Base-by-base conservation (phyloP, 768 basidiomycete species). In the Pisolithus albus region DNA sequence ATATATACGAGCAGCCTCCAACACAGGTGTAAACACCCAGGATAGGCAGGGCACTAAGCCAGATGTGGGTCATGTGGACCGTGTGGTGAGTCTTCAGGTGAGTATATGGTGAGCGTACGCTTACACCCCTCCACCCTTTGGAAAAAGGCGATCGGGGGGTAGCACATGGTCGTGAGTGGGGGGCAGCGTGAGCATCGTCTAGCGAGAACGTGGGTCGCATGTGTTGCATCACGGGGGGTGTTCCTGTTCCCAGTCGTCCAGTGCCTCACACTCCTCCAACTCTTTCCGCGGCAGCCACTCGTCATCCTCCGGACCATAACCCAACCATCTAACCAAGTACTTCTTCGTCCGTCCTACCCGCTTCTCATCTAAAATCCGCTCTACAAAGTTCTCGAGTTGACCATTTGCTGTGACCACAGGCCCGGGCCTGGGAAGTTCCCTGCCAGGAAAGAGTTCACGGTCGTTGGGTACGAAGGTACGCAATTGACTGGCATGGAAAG, bases 401-500 rank as follows among this genome's bases (percentile, higher is more conserved):
- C 38, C 15, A 4, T 39, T 13, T 7, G 15, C 38, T 6, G 38
- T 39, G 7, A n/a, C 38, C 5, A 39, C 38, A n/a, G 38, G 53
- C 0, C 37, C 43, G 2, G 43, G 50, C 1, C 16, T 4, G 1
- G 21, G 23, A 0, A 18, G 42, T 11, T 49, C 46, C 0, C 34
- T 23, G 1, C 24, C 41, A 2, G 59, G 59, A 41, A 52, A 60
- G 0, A 61, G 52, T 0, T 44, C 40, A 0, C 37, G 13, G 30
- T 63, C 53, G 36, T 63, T 60, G 5, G 39, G 19, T 0, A 49
- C 16, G n/a, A 39, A 54, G 9, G 41, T 30, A 7, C 39, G 23
- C 0, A 74, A 50, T 26, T 68, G 58, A 7, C 61, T 69, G 0
- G 65, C 57, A 48, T 78, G 72, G 56, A 73, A 76, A 0, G 56